A percentile compares a stretch with the other conserved stretches of the same genome.
These are phyloP conservation scores for Geopyxis carbonaria DNA, from an alignment of 495 filamentous ascomycete genomes.

Conservation along the genomic window DNA sequence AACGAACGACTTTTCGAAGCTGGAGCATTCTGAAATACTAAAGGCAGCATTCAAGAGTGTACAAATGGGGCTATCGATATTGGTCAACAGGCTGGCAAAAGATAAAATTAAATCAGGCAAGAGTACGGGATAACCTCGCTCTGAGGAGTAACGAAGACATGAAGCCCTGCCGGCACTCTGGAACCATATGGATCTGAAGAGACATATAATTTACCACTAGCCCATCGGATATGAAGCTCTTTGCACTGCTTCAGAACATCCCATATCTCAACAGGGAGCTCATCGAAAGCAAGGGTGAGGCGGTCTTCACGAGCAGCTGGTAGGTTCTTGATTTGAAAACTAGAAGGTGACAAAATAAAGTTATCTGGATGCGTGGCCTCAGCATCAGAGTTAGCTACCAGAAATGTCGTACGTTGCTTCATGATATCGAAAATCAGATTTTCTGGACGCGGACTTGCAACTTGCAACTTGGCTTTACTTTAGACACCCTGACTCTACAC, in stretches of 20 bases:
- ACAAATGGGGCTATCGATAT: slow-evolving; percentile 41
- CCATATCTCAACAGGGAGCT: slow-evolving; percentile 55
- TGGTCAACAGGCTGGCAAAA: slow-evolving; percentile 1
- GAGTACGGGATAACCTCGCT: slow-evolving; percentile 28
- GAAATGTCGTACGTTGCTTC: slow-evolving; percentile 71
- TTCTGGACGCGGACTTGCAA: too few relatives aligned
- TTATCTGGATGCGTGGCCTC: slow-evolving; percentile 44
- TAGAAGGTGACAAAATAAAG: slow-evolving; percentile 33
- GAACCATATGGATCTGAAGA: slow-evolving; percentile 52
- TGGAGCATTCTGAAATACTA: slow-evolving; percentile 37
- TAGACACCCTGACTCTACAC: too few relatives aligned
- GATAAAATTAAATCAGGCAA: slow-evolving; percentile 4
- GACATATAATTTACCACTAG: slow-evolving; percentile 38
- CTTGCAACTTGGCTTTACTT: too few relatives aligned
- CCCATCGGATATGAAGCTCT: slow-evolving; percentile 71
- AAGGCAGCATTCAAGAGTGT: slow-evolving; percentile 44
- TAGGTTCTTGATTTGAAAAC: slow-evolving; percentile 34
- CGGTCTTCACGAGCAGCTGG: slow-evolving; percentile 64
- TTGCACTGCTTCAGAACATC: slow-evolving; percentile 45
- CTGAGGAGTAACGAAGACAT: slow-evolving; percentile 58
- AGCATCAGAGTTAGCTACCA: slow-evolving; percentile 46
- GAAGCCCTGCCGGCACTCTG: slow-evolving; percentile 60
- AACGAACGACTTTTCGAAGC: slow-evolving; percentile 49
- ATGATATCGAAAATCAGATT: too few relatives aligned
- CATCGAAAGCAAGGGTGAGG: slow-evolving; percentile 51